Percentiles rank a stretch among this genome's conserved stretches.
These are phyloP conservation scores for Cyclostephanos invisitatus DNA, from an alignment of 108 stramenopile genomes.

Conservation along the genomic window DNA sequence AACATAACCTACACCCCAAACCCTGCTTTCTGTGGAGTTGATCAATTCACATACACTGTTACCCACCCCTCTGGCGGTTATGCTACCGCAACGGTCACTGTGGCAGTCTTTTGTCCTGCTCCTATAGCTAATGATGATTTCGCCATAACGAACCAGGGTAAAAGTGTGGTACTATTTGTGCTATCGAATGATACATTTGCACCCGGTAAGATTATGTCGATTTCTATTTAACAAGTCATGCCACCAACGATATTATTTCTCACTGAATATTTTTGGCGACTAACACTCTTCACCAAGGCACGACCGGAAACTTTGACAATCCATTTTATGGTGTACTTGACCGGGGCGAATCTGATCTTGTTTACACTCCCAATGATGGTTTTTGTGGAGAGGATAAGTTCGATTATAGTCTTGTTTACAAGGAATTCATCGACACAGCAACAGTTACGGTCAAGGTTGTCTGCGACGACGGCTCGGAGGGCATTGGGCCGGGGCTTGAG, in stretches of 20 bases:
- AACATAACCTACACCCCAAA: slow-evolving; percentile 17
- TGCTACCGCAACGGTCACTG: slow-evolving; percentile 24
- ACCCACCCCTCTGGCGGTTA: slow-evolving; percentile 14
- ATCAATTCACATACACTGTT: slow-evolving; percentile 27
- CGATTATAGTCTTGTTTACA: slow-evolving; percentile 25
- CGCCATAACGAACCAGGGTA: slow-evolving; percentile 18
- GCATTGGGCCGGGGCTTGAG: no score
- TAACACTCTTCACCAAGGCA: slow-evolving; percentile 1
- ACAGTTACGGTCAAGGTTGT: slow-evolving; percentile 14
- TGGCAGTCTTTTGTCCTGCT: slow-evolving; percentile 8
- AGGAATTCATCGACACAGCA: slow-evolving; percentile 17
- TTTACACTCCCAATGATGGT: slow-evolving; percentile 24
- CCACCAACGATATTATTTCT: background rate
- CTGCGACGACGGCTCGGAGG: background rate
- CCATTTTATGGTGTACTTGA: slow-evolving; percentile 26
- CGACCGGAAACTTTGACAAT: slow-evolving; percentile 12
- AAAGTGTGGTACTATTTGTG: slow-evolving; percentile 8
- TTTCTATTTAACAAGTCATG: background rate
- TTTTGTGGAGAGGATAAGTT: slow-evolving; percentile 38
- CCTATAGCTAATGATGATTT: slow-evolving; percentile 18
- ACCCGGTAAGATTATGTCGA: slow-evolving; percentile 9
- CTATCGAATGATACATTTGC: slow-evolving; percentile 25
- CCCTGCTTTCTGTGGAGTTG: slow-evolving; percentile 17
- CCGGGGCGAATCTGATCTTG: slow-evolving; percentile 8
- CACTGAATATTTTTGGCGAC: background rate